Percentiles rank a stretch among this genome's conserved stretches.
Evolutionary conservation across 768 basidiomycete species (phyloP).

Genomic region (Hemileccinum rubropunctum): DNA sequence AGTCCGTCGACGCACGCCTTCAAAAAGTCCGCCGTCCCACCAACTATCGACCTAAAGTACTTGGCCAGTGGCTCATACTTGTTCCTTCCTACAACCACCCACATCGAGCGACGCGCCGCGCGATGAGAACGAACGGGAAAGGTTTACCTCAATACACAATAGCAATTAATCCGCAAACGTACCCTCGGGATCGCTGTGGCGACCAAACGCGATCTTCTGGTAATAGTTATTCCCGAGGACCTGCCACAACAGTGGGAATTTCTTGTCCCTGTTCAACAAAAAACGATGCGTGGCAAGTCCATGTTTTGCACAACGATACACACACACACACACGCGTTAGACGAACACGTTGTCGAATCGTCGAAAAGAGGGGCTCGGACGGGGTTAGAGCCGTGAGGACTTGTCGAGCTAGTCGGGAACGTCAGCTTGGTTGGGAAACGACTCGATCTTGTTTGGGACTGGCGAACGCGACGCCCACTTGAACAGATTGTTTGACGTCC

Average conservation of each 20-base stretch:
- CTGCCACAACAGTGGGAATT: constrained; percentile 77
- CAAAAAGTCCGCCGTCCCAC: constrained; percentile 60
- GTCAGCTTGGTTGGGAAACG: constrained; percentile 53
- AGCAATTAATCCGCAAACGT: constrained; percentile 51
- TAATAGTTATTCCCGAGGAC: constrained; percentile 72
- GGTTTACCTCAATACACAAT: constrained; percentile 65
- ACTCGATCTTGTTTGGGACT: constrained; percentile 71
- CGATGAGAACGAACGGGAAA: not conserved
- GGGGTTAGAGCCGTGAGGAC: constrained; percentile 9
- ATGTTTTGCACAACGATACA: constrained; percentile 31
- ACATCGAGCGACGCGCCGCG: not conserved
- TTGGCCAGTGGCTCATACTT: constrained; percentile 75
- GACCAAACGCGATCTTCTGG: constrained; percentile 58
- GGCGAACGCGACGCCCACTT: constrained; percentile 71
- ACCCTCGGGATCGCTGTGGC: constrained; percentile 65
- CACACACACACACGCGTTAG: no score
- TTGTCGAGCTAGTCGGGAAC: constrained; percentile 65
- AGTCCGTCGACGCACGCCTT: constrained; percentile 38
- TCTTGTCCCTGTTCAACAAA: constrained; percentile 74
- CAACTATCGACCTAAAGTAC: constrained; percentile 69
- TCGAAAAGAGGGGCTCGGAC: no score
- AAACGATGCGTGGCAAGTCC: constrained; percentile 54
- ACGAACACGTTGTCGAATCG: not conserved
- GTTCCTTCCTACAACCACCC: constrained; percentile 47
- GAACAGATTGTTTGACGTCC: constrained; percentile 69